These are phyloP conservation scores for Podospora sp. DNA, from an alignment of 495 filamentous ascomycete genomes.

Conservation along the genomic window DNA sequence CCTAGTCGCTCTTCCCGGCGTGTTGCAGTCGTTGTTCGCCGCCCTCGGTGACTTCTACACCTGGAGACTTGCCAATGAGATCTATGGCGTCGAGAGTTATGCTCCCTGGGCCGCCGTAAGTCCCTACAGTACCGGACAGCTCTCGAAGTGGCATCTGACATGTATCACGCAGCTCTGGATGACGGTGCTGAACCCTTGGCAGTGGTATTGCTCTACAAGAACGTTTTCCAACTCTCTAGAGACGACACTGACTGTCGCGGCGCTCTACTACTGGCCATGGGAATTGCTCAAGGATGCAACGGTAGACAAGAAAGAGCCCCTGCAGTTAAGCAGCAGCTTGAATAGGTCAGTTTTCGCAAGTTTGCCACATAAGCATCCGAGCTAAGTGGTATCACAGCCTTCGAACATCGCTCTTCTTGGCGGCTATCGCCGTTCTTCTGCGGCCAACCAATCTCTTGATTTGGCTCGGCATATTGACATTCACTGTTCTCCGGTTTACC, in stretches of 20 bases:
- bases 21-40: slow-evolving; percentile 75
- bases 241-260: slow-evolving; percentile 79
- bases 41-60: slow-evolving; percentile 85
- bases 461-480: slow-evolving; percentile 64
- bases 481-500: slow-evolving; percentile 46
- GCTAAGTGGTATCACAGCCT: slow-evolving; percentile 48
- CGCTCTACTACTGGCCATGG: slow-evolving; percentile 90
- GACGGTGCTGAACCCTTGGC: slow-evolving; percentile 85
- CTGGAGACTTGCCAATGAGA: slow-evolving; percentile 73
- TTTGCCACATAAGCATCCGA: too few relatives aligned
- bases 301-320: slow-evolving; percentile 25
- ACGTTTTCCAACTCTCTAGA: slow-evolving; percentile 94
- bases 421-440: slow-evolving; percentile 81
- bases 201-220: slow-evolving; percentile 92
- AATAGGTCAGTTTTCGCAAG: slow-evolving; percentile 33
- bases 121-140: slow-evolving; percentile 5
- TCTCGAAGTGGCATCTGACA: not conserved
- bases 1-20: slow-evolving; percentile 71
- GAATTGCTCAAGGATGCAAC: slow-evolving; percentile 45
- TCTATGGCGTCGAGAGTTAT: slow-evolving; percentile 69
- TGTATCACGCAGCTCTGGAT: slow-evolving; percentile 57
- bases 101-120: slow-evolving; percentile 70
- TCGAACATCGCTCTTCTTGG: slow-evolving; percentile 69
- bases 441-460: slow-evolving; percentile 89
- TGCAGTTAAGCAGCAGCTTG: slow-evolving; percentile 32